A percentile compares a stretch with the other conserved stretches of the same genome.
These are phyloP conservation scores for Cryptosporidium ryanae DNA, from an alignment of 169 alveolate genomes.

Conservation along the genomic window DNA sequence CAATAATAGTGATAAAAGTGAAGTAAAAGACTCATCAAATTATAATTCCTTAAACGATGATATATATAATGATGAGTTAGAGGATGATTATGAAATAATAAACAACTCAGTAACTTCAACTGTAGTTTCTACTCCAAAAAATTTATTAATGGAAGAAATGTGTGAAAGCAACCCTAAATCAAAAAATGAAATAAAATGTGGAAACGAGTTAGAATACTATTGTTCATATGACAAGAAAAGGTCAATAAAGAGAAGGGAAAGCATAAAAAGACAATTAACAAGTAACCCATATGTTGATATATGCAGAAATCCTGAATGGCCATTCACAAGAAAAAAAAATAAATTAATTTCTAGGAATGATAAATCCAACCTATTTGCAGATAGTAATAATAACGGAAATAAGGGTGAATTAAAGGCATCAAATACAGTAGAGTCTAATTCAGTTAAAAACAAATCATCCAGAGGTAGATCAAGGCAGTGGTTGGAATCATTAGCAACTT, in stretches of 20 bases:
- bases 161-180: no score
- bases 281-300: conserved; percentile 64
- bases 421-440: conserved; percentile 7
- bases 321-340: conserved; percentile 25
- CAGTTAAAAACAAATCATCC: conserved; percentile 1
- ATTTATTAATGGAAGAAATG: no score
- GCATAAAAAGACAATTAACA: conserved; percentile 49
- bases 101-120: no score
- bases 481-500: conserved; percentile 71
- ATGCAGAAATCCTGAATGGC: conserved; percentile 74
- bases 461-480: conserved; percentile 55
- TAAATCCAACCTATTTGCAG: background rate
- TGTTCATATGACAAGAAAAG: background rate
- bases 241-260: background rate
- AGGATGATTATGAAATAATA: no score
- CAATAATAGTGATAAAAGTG: no score
- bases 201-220: no score
- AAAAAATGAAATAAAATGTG: no score
- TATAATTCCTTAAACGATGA: no score
- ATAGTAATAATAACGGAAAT: no score
- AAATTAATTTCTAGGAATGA: conserved; percentile 34
- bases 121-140: no score
- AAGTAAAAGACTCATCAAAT: no score
- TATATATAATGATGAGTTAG: no score
- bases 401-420: background rate